Evolutionary conservation across 257 asterid species (phyloP), one percentile per base, ranked within the genome.

Genomic region (Lycium barbarum): DNA sequence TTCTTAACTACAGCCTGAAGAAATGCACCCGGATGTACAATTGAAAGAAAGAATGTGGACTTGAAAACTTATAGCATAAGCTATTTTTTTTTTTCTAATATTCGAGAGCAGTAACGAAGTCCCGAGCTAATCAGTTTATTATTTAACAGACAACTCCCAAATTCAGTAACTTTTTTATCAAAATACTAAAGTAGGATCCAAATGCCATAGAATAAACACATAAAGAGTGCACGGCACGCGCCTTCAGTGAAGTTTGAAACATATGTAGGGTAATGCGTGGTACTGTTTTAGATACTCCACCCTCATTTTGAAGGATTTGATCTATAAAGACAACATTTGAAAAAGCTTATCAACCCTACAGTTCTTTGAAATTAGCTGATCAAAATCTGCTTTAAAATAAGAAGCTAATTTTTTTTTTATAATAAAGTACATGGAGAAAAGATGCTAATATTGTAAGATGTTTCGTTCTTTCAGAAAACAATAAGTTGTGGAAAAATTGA

Each of bases 371-470:
- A 6, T 26, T 78, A 53, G 47, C 26, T 14, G 26, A 53, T 74
- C 45, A 78, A 78, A 51, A 78, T 78, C 82, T 8, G 65, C 5
- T 76, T 76, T 26, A 26, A 74, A 14, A 78, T 70, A 17, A 36
- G 6, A 70, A 17, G 33, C 79, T 8, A 70, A 14, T 2, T 51
- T 68, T 68, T 15, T 38, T 70, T 36, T 68, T 15, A 0, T 26
- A 26, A 17, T 17, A 6, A 38, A 40, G 79, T 40, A 70, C 33
- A 70, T 70, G 40, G 20, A 38, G 43, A 74, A 57, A 74, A 49
- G 59, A 57, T 53, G 65, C 65, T 26, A 78, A 74, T 7, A 76
- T 14, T 26, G 5, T 26, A 76, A 76, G 63, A 53, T 8, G 2
- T 7, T 76, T 40, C 26, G 2, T 26, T 47, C 20, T 74, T 49